Base-by-base conservation (phyloP, 2,329 filamentous ascomycete genomes). In the Trichophyton schoenleinii region DNA sequence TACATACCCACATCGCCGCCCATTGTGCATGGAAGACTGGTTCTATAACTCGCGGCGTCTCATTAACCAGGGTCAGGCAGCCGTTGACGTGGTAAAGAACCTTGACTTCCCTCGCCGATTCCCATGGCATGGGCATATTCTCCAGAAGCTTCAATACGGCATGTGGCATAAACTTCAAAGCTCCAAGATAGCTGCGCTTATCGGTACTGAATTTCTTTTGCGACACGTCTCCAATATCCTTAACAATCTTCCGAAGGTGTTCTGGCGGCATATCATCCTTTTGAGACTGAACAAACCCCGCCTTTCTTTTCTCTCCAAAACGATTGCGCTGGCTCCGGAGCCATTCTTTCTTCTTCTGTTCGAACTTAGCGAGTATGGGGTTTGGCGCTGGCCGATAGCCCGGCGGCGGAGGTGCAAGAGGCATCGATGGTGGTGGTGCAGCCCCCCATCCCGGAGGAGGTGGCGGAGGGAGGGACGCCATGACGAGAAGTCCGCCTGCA, bases 91-190 rank as follows among this genome's bases (percentile, higher is more conserved):
- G 94, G 74, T 99, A 99, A 11, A 99, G 80, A 31, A 99, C 94
- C 77, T 97, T 97, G 64, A 99, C 95, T 71, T 99, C 94, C 65
- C 91, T 85, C 28, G 90, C 86, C 62, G 91, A 94, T 77, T 99
- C 94, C 94, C 94, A 99, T 0, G 94, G 94, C 94, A 99, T 99
- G 3, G 94, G 94, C 94, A 99, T 99, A 70, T 99, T 99, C 78
- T 99, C 94, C 61, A 99, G 76, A 25, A 99, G 81, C 79, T 99
- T 99, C 77, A 99, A 78, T 9, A 99, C 94, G 4, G 94, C 94
- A 72, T 99, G 94, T 0, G 94, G 94, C 94, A 99, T 99, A 78
- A 96, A 99, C 77, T 99, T 99, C 65, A 99, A 78, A 38, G 95
- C 94, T 65, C 95, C 95, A 57, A 99, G 82, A 74, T 99, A 99